Evolutionary conservation across 2,329 filamentous ascomycete species (phyloP).

Genomic region (Ophiobolus disseminans): DNA sequence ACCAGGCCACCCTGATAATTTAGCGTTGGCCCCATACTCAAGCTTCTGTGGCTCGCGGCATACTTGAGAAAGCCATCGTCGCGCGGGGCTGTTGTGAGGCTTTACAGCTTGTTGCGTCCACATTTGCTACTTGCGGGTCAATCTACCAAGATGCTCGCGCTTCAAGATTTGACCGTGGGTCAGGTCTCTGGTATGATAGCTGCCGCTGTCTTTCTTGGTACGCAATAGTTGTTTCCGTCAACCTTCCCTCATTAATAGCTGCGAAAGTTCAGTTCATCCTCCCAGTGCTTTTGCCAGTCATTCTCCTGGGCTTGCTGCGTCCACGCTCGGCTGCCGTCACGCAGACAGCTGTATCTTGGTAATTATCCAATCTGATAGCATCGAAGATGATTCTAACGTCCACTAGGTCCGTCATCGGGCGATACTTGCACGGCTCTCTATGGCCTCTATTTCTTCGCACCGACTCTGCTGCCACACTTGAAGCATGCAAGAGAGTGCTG

Average conservation of each 20-base stretch:
- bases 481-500: slow-evolving; percentile 23
- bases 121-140: not conserved
- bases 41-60: not conserved
- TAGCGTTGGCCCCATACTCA: not conserved
- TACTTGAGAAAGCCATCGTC: not conserved
- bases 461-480: slow-evolving; percentile 47
- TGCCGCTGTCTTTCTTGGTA: slow-evolving; percentile 46
- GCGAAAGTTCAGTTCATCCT: slow-evolving; percentile 14
- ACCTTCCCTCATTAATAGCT: not conserved
- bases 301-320: slow-evolving; percentile 11
- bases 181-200: slow-evolving; percentile 53
- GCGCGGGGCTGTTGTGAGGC: not conserved
- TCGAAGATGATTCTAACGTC: slow-evolving; percentile 30
- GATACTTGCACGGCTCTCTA: slow-evolving; percentile 43
- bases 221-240: not conserved
- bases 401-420: slow-evolving; percentile 48
- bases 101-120: not conserved
- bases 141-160: slow-evolving; percentile 6
- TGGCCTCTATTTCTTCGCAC: slow-evolving; percentile 54
- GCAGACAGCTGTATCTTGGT: slow-evolving; percentile 33
- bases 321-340: slow-evolving; percentile 5
- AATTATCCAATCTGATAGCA: slow-evolving; percentile 16
- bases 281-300: slow-evolving; percentile 11
- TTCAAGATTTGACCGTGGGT: slow-evolving; percentile 41
- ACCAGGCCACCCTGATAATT: not conserved